A percentile compares a stretch with the other conserved stretches of the same genome.
Evolutionary conservation across 1,284 basidiomycete genomes (phyloP).

Genomic region (Boletellus deceptivus): DNA sequence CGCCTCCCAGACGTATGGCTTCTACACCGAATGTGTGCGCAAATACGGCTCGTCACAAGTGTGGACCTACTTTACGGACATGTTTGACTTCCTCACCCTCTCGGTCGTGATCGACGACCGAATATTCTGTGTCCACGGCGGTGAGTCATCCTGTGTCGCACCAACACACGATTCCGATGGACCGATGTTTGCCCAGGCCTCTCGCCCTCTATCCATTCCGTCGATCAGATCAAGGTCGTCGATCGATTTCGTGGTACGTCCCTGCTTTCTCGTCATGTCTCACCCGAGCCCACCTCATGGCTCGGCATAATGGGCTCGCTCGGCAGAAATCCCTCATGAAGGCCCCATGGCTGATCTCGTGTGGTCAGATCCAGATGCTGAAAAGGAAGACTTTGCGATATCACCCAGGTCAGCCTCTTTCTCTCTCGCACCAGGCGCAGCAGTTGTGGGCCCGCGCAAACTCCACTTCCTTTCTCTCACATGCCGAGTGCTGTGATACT

Average conservation of each 20-base stretch:
- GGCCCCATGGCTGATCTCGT: constrained; percentile 99
- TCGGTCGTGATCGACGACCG: constrained; percentile 98
- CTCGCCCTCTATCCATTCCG: constrained; percentile 96
- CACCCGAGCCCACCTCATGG: constrained; percentile 22
- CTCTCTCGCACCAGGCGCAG: constrained; percentile 13
- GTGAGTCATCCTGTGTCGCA: constrained; percentile 40
- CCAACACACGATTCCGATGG: constrained; percentile 5
- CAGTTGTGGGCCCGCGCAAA: constrained; percentile 7
- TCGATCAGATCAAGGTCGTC: constrained; percentile 99
- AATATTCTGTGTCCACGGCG: constrained; percentile 99
- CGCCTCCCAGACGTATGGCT: constrained; percentile 86
- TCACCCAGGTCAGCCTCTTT: constrained; percentile 76
- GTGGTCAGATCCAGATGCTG: constrained; percentile 99
- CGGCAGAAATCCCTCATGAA: constrained; percentile 95
- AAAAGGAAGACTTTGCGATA: constrained; percentile 99
- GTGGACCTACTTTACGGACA: constrained; percentile 99
- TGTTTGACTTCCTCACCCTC: constrained; percentile 99
- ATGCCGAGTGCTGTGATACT: constrained; percentile 7
- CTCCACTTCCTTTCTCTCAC: constrained; percentile 4
- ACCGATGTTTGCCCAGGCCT: constrained; percentile 56
- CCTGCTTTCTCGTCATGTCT: constrained; percentile 17
- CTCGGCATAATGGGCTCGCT: constrained; percentile 10
- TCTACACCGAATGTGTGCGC: constrained; percentile 97
- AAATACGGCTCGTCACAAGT: constrained; percentile 97
- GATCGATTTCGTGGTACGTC: constrained; percentile 86